A percentile compares a stretch with the other conserved stretches of the same genome.
These are phyloP conservation scores for Shiraia sp. DNA, from an alignment of 2,329 filamentous ascomycete genomes.

Conservation along the genomic window DNA sequence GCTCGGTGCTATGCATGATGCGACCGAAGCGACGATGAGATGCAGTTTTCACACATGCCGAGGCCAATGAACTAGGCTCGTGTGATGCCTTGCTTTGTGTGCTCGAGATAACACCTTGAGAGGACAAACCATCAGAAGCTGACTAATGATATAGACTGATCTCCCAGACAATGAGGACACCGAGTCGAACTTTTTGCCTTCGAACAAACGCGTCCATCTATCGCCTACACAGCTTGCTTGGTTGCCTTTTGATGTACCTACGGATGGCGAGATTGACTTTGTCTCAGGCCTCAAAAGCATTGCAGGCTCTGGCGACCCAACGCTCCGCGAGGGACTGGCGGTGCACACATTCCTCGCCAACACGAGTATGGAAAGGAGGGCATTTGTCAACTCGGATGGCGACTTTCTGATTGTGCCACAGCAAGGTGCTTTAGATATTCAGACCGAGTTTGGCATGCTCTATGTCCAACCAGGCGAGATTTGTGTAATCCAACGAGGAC, in stretches of 20 bases:
- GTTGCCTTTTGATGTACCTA: conserved; percentile 42
- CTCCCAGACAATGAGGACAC: conserved; percentile 42
- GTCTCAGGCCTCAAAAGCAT: conserved; percentile 42
- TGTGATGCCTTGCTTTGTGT: background rate
- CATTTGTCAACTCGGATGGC: conserved; percentile 67
- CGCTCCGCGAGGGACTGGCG: conserved; percentile 41
- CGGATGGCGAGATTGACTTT: conserved; percentile 37
- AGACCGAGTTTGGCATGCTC: conserved; percentile 75
- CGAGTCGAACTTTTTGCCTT: conserved; percentile 40
- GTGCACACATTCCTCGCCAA: conserved; percentile 42
- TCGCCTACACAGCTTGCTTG: conserved; percentile 44
- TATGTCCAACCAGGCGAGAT: conserved; percentile 80
- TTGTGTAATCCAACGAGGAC: conserved; percentile 72
- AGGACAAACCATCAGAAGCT: conserved; percentile 15
- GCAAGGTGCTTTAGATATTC: conserved; percentile 73
- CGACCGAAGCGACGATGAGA: no score
- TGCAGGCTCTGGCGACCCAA: conserved; percentile 45
- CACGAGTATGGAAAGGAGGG: conserved; percentile 40
- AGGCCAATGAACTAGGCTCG: no score
- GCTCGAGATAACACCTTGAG: background rate
- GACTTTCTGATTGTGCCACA: conserved; percentile 78
- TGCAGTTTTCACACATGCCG: no score
- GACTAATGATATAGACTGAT: conserved; percentile 35
- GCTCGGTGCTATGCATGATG: background rate
- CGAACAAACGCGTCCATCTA: conserved; percentile 43